Conservation (phyloP, 768 basidiomycete species). For the Suillus spraguei region DNA sequence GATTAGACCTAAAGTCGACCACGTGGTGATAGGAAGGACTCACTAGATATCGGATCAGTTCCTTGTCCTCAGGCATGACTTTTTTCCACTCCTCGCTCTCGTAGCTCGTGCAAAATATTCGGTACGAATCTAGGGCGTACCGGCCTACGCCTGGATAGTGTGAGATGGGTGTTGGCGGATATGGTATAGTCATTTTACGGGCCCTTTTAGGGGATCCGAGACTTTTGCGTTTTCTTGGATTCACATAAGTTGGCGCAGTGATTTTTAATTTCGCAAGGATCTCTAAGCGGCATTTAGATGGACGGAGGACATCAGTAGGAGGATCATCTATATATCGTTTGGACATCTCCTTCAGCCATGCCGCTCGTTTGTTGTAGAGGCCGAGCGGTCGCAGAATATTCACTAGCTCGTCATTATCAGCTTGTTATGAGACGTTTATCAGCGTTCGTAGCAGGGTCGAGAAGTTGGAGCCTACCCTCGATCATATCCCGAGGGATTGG, state of each 20-base stretch:
- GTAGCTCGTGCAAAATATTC: constrained; percentile 57
- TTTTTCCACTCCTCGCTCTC: constrained; percentile 54
- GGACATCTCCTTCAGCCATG: constrained; percentile 58
- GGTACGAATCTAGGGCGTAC: constrained; percentile 77
- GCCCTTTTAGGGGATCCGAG: neutral
- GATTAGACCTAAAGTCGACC: neutral
- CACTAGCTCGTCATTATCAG: constrained; percentile 44
- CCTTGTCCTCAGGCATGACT: constrained; percentile 69
- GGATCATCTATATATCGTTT: constrained; percentile 50
- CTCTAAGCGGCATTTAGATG: constrained; percentile 23
- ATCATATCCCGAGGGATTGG: constrained; percentile 57
- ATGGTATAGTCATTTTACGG: constrained; percentile 21
- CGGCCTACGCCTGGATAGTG: constrained; percentile 66
- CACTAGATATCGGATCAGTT: constrained; percentile 67
- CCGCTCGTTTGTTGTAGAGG: constrained; percentile 56
- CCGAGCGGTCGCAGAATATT: constrained; percentile 56
- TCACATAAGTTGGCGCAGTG: neutral
- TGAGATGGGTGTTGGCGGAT: constrained; percentile 52
- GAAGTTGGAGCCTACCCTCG: constrained; percentile 44
- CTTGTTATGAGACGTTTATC: constrained; percentile 30
- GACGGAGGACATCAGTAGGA: constrained; percentile 35
- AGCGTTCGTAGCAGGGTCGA: neutral
- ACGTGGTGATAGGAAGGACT: constrained; percentile 21
- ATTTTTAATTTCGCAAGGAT: neutral
- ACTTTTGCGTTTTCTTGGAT: neutral